These are phyloP conservation scores for Pugionium dolabratum DNA, from an alignment of 345 rosid genomes.

Conservation along the genomic window DNA sequence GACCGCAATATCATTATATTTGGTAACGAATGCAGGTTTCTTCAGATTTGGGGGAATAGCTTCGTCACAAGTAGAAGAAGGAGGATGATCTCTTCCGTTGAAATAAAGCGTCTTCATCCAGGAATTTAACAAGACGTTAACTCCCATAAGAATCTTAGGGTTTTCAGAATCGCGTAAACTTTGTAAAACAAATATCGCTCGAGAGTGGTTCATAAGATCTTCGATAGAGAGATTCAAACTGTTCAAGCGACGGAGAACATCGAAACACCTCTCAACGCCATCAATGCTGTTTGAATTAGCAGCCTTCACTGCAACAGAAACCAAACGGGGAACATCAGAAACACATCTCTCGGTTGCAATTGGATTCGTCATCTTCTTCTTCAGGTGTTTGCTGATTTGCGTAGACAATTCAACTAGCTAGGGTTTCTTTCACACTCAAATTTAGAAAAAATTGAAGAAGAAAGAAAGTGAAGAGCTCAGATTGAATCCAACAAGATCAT, in stretches of 20 bases:
- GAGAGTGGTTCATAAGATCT: not conserved
- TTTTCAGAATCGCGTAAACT: not conserved
- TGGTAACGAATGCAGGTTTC: not conserved
- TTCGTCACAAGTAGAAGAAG: not conserved
- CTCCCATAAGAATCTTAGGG: not conserved
- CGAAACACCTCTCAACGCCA: not conserved
- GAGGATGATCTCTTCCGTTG: not conserved
- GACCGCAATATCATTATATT: not conserved
- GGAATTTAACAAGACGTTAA: not conserved
- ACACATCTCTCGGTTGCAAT: not conserved
- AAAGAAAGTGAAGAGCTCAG: too few species aligned
- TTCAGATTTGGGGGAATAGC: not conserved
- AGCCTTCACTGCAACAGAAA: not conserved
- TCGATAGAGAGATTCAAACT: not conserved
- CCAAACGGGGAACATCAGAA: conserved; percentile 4
- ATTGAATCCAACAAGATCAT: too few species aligned
- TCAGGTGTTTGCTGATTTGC: not conserved
- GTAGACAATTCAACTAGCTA: too few species aligned
- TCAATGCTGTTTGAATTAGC: not conserved
- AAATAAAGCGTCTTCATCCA: conserved; percentile 11
- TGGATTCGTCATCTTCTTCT: not conserved
- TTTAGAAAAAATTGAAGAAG: too few species aligned
- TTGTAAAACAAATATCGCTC: not conserved
- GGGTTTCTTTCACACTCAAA: too few species aligned
- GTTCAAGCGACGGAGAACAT: conserved; percentile 6